Base-by-base conservation (phyloP, 2,329 filamentous ascomycete species). In the Coniochaeta sp. region DNA sequence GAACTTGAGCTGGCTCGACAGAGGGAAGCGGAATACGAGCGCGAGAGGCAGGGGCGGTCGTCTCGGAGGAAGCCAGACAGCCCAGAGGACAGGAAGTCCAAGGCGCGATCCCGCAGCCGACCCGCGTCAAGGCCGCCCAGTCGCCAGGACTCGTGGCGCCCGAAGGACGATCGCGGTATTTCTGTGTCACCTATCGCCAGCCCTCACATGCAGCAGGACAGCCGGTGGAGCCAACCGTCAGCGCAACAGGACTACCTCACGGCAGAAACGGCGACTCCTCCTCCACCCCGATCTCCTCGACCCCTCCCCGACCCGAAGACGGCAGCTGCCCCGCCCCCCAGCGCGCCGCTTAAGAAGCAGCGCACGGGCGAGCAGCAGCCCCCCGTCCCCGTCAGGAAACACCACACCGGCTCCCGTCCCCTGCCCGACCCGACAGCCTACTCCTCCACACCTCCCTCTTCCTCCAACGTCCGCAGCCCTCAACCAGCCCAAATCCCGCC, bases 21-120 rank as follows among this genome's bases (percentile, higher is more conserved):
- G 71, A 66, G 86, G 67, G 75, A 86, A 65, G 68, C 79, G 67
- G 75, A 86, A 71, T 78, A 85, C 66, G 72, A 86, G 70, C 69
- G 75, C 55, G 74, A 79, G 61, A 70, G 83, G 53, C 65, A 81
- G 64, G 71, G 72, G 68, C 72, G 79, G 64, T 53, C 76, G 65
- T n/a, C n/a, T 6, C 63, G 60, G 50, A 53, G 56, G 13, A 52
- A 52, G 45, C 26, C 45, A 6, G 8, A 66, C 68, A 58, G 67
- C 46, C 35, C 45, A 16, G 59, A 61, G 16, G 58, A 57, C 24
- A 58, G 63, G 38, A 69, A 70, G 58, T 59, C 62, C 31, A 58
- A 65, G 40, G 58, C 68, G 4, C 66, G 72, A 33, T 76, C 74
- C 2, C 69, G 69, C 55, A 76, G 70, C 57, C 67, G 71, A 4